Evolutionary conservation across 1,284 basidiomycete genomes (phyloP).

Genomic region (Trichosporon sp.): DNA sequence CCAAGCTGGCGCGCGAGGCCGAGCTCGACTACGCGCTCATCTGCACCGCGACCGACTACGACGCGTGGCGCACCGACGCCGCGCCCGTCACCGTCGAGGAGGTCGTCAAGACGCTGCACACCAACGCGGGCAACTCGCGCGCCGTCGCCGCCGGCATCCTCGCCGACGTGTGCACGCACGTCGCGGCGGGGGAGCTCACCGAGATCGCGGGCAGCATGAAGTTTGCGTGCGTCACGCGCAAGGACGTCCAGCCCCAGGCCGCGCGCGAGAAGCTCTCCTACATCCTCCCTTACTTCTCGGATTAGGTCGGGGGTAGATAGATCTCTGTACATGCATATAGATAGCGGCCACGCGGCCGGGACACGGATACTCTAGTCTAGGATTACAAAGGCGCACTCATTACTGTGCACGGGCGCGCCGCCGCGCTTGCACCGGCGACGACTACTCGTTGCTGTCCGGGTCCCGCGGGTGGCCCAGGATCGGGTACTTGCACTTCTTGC

Average conservation of each 20-base stretch:
- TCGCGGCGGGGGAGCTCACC: conserved; percentile 56
- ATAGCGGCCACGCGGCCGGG: not conserved
- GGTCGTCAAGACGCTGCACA: conserved; percentile 78
- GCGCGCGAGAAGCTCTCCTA: conserved; percentile 70
- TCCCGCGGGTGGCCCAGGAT: not conserved
- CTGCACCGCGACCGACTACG: conserved; percentile 86
- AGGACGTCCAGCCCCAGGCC: conserved; percentile 59
- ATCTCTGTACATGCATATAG: not conserved
- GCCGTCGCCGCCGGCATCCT: conserved; percentile 64
- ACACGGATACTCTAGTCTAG: too few relatives aligned
- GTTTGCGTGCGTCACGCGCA: conserved; percentile 75
- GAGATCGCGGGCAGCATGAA: conserved; percentile 75
- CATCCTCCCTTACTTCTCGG: conserved; percentile 61
- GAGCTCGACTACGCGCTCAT: conserved; percentile 87
- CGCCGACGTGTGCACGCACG: conserved; percentile 66
- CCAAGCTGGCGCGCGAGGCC: conserved; percentile 91
- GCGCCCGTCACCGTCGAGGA: conserved; percentile 76
- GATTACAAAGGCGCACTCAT: too few relatives aligned
- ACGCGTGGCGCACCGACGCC: conserved; percentile 76
- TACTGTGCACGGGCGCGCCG: too few relatives aligned
- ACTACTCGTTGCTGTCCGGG: not conserved
- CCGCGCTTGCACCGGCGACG: too few relatives aligned
- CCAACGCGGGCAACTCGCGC: conserved; percentile 79
- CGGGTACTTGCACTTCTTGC: not conserved
- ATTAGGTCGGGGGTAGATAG: not conserved